Evolutionary conservation across 1,284 basidiomycete species (phyloP).

Genomic region (Coniophora puteana): DNA sequence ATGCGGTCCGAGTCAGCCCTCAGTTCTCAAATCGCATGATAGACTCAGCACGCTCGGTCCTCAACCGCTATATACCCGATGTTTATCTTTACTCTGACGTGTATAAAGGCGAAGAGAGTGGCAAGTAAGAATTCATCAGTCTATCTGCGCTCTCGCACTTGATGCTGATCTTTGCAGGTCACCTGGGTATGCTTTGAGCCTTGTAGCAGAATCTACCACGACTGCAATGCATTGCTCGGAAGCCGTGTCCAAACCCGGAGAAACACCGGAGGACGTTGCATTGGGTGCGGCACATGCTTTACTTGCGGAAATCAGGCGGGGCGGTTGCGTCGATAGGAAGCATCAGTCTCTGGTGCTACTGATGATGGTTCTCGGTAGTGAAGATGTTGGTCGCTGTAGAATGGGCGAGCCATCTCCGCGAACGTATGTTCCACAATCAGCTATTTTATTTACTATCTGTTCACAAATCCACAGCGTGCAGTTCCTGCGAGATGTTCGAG

Average conservation of each 20-base stretch:
- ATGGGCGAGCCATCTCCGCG: conserved; percentile 81
- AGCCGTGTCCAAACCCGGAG: conserved; percentile 72
- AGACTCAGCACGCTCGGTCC: conserved; percentile 84
- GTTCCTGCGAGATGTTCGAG: conserved; percentile 81
- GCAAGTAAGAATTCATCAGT: conserved; percentile 61
- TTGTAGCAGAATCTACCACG: conserved; percentile 92
- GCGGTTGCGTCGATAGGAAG: conserved; percentile 89
- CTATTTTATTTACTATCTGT: conserved; percentile 13
- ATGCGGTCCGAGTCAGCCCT: conserved; percentile 92
- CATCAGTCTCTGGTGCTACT: conserved; percentile 89
- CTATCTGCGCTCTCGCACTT: conserved; percentile 3
- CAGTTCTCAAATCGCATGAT: conserved; percentile 99
- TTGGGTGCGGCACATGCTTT: conserved; percentile 75
- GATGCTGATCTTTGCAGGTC: conserved; percentile 72
- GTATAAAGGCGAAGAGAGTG: conserved; percentile 96
- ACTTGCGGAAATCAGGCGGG: conserved; percentile 73
- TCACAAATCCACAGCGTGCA: conserved; percentile 88
- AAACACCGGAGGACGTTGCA: conserved; percentile 92
- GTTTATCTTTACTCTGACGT: conserved; percentile 98
- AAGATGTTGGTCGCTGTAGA: conserved; percentile 89
- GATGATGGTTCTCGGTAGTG: conserved; percentile 93
- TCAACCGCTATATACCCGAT: conserved; percentile 97
- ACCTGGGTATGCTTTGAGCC: conserved; percentile 90
- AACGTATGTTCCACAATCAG: conserved; percentile 55
- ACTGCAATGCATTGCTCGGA: conserved; percentile 88